Percentiles rank a stretch among this genome's conserved stretches.
Evolutionary conservation across 768 basidiomycete species (phyloP).

Genomic region (Amanita subjunquillea): DNA sequence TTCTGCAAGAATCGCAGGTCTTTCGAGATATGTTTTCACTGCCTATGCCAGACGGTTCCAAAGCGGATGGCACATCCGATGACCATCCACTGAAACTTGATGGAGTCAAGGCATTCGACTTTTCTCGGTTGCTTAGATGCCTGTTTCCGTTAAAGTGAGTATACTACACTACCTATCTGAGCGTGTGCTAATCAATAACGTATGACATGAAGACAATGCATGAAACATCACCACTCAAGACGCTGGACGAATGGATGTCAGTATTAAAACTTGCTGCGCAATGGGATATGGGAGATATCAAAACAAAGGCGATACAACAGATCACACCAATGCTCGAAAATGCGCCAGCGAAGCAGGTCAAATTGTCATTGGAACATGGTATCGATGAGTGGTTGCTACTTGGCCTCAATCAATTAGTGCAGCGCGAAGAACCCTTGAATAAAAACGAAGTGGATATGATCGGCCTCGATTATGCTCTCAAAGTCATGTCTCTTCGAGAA

Average conservation of each 20-base stretch:
- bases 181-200: neutral
- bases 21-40: slow-evolving; percentile 1
- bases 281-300: slow-evolving; percentile 23
- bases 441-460: slow-evolving; percentile 14
- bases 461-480: slow-evolving; percentile 2
- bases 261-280: slow-evolving; percentile 22
- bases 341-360: slow-evolving; percentile 13
- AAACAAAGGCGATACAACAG: slow-evolving; percentile 16
- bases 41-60: neutral
- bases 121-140: slow-evolving; percentile 8
- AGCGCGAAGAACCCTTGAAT: slow-evolving; percentile 13
- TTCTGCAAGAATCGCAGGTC: neutral
- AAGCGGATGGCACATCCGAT: slow-evolving; percentile 8
- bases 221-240: neutral
- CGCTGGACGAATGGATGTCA: slow-evolving; percentile 18
- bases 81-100: slow-evolving; percentile 9
- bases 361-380: slow-evolving; percentile 14
- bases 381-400: slow-evolving; percentile 19
- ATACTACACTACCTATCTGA: neutral
- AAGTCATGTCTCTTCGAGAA: slow-evolving; percentile 1
- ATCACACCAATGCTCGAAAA: slow-evolving; percentile 12
- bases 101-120: slow-evolving; percentile 8
- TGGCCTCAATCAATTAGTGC: slow-evolving; percentile 12
- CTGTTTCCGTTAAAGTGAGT: neutral
- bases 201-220: neutral